Evolutionary conservation across 805 yeast genomes (phyloP), one percentile per base, ranked within the genome.

Genomic region (Candida bentonensis): DNA sequence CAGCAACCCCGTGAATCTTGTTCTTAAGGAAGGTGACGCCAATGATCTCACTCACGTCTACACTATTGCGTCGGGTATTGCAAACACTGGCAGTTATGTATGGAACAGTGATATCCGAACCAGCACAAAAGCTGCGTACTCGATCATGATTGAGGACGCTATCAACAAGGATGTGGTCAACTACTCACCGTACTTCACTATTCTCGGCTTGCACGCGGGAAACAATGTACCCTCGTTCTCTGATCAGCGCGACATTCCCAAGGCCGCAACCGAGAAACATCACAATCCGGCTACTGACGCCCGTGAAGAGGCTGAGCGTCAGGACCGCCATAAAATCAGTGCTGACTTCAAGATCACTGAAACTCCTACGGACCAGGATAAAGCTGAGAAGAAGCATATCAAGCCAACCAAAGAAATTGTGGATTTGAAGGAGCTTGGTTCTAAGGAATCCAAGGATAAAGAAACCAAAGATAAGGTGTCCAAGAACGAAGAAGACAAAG

Each of bases 1-100:
- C 30, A 51, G 47, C 25, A 40, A 42, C 27, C 36, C 36, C 5
- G 55, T 61, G 44, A 48, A 48, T 44, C 49, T 61, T 33, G 41
- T 59, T 39, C 49, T 60, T 21, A 47, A 55, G 43, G 41, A 42
- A 2, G 64, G 64, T 23, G 54, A 47, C 22, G 48, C 58, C 23
- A n/a, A 45, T 34, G 46, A 57, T 44, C 49, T 61, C 39, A 40
- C 28, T 20, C 44, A 52, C 21, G 44, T 53, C 15, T 23, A 40
- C 44, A 51, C 53, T 23, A 55, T 61, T 42, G 65, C 60, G 13
- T 21, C 49, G 3, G 49, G 43, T 33, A 39, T 57, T 27, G 49
- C 49, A 39, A 60, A 61, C 56, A 41, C 51, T 25, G 64, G 65
- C 15, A 13, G 46, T 17, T 53, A 49, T 43, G 26, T 45, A 17